Evolutionary conservation across 306 rosid genomes (phyloP), one percentile per base, ranked within the genome.

Genomic region (Acacia confusa): DNA sequence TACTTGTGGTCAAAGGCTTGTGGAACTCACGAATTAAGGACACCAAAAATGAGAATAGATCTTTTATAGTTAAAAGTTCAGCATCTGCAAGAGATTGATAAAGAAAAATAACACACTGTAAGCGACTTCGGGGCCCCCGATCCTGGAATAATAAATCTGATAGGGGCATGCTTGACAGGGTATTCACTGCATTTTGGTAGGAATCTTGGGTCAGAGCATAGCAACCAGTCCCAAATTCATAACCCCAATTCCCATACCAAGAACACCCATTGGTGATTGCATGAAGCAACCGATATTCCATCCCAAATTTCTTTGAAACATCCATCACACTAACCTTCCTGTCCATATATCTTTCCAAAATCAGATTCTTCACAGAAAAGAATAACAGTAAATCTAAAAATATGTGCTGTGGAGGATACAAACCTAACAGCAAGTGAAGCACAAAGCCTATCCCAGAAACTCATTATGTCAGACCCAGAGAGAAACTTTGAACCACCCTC

Each of bases 311-410:
- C 81, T 92, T 90, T 0, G 97, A 90, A 70, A 89, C 85, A 84
- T 92, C 97, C 94, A 90, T 92, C 82, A 92, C 94, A 36, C 92
- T 92, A 36, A 92, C 91, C 81, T 88, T 89, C 87, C 93, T 92
- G 87, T 12, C 61, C 45, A 84, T 32, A 50, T 4, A 3, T 61
- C 17, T 61, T 27, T 12, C 14, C 7, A 61, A 71, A 47, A 47
- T 12, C 57, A 27, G 9, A 58, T 38, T 61, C 24, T 9, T 17
- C 9, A 66, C 14, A 65, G 38, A 70, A 71, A 72, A 58, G 13
- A 27, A 61, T 40, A 43, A 25, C 44, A 8, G 20, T 14, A 12
- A 58, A 14, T 32, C 57, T 17, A 44, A 43, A 60, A 19, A 13
- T 17, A 75, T 7, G 3, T 63, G 22, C 9, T 17, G 30, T 69